Evolutionary conservation across 2,329 filamentous ascomycete species (phyloP).

Genomic region (Botrytis hyacinthi): DNA sequence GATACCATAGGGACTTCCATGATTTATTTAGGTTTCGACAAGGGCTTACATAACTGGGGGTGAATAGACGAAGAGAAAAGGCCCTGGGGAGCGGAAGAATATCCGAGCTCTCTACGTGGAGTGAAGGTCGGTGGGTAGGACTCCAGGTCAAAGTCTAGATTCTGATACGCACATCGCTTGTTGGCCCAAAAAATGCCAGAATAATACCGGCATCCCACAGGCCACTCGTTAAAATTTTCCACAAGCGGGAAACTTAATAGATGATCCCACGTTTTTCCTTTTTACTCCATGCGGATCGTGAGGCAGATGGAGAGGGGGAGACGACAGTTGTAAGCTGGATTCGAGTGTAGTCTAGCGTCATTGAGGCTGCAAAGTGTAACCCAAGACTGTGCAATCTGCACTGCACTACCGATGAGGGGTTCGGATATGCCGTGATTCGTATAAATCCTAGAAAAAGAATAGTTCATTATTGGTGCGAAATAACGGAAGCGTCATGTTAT

Average conservation of each 20-base stretch:
- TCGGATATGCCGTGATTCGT: constrained; percentile 24
- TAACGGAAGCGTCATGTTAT: constrained; percentile 13
- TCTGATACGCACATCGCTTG: neutral
- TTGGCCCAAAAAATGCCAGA: neutral
- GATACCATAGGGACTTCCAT: neutral
- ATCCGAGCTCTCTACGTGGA: neutral
- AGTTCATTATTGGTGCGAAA: constrained; percentile 16
- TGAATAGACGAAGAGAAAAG: neutral
- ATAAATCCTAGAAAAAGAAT: neutral
- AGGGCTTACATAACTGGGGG: neutral
- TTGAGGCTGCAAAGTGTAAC: constrained; percentile 10
- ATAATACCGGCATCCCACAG: neutral
- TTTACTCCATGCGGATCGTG: constrained; percentile 9
- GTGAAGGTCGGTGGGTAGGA: neutral
- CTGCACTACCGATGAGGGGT: constrained; percentile 21
- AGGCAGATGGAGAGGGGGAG: neutral
- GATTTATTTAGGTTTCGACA: neutral
- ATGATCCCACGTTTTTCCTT: constrained; percentile 23
- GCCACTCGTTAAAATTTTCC: constrained; percentile 23
- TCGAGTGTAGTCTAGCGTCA: constrained; percentile 6
- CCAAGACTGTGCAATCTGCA: neutral
- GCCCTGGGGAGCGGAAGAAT: constrained; percentile 1
- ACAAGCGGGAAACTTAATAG: constrained; percentile 13
- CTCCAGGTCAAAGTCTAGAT: constrained; percentile 13
- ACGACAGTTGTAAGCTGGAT: neutral